Evolutionary conservation across 1,284 basidiomycete species (phyloP).

Genomic region (Marasmius tenuissimus): DNA sequence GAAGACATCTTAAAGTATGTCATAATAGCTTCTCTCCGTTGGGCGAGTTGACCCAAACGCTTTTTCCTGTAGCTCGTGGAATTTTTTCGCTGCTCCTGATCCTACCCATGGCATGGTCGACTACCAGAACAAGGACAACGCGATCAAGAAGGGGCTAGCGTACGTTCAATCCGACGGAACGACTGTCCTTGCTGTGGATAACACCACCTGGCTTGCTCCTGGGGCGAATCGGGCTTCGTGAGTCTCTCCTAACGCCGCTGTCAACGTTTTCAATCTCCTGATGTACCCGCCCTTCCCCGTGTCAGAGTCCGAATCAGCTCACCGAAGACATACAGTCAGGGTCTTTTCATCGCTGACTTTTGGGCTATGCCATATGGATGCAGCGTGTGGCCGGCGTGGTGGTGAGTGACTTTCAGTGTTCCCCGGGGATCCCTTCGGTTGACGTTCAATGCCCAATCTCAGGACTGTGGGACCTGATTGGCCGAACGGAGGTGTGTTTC

Average conservation of each 20-base stretch:
- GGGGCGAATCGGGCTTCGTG: conserved; percentile 23
- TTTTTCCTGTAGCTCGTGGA: conserved; percentile 19
- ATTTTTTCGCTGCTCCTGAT: conserved; percentile 25
- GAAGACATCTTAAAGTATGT: conserved; percentile 35
- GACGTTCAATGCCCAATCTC: neutral
- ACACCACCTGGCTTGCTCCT: conserved; percentile 16
- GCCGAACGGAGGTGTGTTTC: conserved; percentile 49
- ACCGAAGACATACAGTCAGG: conserved; percentile 56
- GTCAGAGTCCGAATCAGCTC: conserved; percentile 64
- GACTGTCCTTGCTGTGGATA: conserved; percentile 26
- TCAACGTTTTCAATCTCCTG: no score
- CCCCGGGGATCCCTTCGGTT: neutral
- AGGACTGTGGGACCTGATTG: conserved; percentile 61
- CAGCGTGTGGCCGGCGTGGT: conserved; percentile 78
- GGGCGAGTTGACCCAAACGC: neutral
- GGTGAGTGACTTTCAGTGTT: conserved; percentile 21
- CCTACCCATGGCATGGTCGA: conserved; percentile 28
- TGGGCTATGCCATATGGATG: conserved; percentile 70
- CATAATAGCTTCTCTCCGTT: conserved; percentile 1
- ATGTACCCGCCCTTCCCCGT: no score
- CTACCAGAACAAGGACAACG: conserved; percentile 21
- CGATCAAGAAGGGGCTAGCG: conserved; percentile 21
- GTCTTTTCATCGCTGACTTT: conserved; percentile 72
- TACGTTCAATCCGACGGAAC: conserved; percentile 29
- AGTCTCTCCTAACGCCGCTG: conserved; percentile 1